Evolutionary conservation across 2,329 filamentous ascomycete species (phyloP), one percentile per base, ranked within the genome.

Genomic region (Bipolaris victoriae): DNA sequence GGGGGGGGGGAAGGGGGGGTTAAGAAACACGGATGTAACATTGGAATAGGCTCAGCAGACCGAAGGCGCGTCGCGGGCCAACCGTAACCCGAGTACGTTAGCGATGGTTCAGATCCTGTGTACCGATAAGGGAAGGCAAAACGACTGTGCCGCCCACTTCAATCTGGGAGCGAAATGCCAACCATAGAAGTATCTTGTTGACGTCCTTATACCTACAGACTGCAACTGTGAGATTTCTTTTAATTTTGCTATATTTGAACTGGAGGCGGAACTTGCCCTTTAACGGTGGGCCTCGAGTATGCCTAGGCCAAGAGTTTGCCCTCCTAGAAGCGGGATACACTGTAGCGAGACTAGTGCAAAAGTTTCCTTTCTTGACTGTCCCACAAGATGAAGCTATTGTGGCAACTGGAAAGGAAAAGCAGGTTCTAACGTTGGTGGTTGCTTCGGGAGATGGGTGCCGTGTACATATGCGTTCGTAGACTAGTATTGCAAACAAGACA

Each of bases 281-380:
- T 53, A 69, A 70, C 46, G 68, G 66, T 3, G 71, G 71, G 2
- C 67, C 71, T 4, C 57, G 70, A 10, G 65, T 71, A 18, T 73
- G 70, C 45, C 62, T 73, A 40, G 71, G 68, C 2, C 67, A 73
- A 43, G 64, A 72, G 41, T 73, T 72, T 37, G 70, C 70, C 3
- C 53, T 73, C 3, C 64, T 66, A 0, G 69, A 73, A 50, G 66
- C 67, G 11, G 65, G 57, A 4, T 73, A 70, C 41, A 64, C 65
- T 5, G 47, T 67, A 41, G 66, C 70, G 33, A 48, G 69, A 11
- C 29, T 71, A 24, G 48, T 67, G 2, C 69, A 74, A 58, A 52
- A 56, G 6, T 73, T 73, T 35, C 52, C 36, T n/a, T 52, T 36
- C 29, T 26, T 55, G 18, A 47, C 22, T 39, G 56, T 55, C 9